phyloP scores from a whole-genome alignment of 345 rosid species.

The Firmiana major region DNA sequence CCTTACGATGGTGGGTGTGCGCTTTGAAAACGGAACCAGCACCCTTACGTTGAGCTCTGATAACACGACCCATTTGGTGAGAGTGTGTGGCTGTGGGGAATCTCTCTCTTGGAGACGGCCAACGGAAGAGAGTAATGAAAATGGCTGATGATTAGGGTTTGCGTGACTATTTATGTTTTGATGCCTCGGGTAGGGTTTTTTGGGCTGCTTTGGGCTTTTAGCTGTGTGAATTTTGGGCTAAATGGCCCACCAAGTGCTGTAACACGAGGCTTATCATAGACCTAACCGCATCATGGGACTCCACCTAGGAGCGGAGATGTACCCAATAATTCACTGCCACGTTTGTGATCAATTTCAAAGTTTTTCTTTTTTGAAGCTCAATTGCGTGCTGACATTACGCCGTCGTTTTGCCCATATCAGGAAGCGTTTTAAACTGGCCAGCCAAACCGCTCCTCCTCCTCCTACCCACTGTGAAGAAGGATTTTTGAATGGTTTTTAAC shows the following conservation, averaged over 20 bases:
- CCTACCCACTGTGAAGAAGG: background rate
- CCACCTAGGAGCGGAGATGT: background rate
- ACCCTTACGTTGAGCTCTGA: slow-evolving; percentile 73
- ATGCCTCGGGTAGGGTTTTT: background rate
- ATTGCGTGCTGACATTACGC: background rate
- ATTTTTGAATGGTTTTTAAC: background rate
- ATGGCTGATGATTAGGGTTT: background rate
- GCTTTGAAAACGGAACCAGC: slow-evolving; percentile 75
- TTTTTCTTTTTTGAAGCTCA: background rate
- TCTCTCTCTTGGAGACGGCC: background rate
- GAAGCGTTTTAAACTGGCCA: slow-evolving; percentile 1
- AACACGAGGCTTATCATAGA: background rate
- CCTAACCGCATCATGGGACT: background rate
- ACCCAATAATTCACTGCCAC: background rate
- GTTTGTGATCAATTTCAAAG: background rate
- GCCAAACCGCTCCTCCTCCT: slow-evolving; percentile 2
- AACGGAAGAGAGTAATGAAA: background rate
- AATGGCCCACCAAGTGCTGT: background rate
- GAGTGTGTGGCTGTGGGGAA: background rate
- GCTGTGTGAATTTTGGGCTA: too few species aligned
- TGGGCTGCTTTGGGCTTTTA: background rate
- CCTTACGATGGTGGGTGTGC: slow-evolving; percentile 78
- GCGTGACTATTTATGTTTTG: too few species aligned
- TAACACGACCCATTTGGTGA: slow-evolving; percentile 57
- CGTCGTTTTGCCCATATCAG: background rate